Evolutionary conservation across 495 filamentous ascomycete genomes (phyloP).

Genomic region (Thermothielavioides terrestris): DNA sequence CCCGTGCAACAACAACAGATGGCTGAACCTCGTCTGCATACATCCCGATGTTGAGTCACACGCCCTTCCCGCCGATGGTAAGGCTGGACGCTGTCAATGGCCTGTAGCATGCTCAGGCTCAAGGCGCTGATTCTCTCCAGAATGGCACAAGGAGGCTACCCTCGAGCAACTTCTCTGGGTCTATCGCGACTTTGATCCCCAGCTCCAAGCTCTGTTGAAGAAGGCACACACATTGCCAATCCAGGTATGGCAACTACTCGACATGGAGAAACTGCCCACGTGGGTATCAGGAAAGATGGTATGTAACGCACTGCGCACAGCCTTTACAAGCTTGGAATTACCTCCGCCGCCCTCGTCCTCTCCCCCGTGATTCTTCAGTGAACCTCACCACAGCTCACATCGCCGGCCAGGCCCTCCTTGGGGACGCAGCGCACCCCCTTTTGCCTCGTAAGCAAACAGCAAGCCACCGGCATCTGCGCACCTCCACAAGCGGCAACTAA

Average conservation of each 20-base stretch:
- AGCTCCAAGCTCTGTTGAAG: conserved; percentile 34
- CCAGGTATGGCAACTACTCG: conserved; percentile 51
- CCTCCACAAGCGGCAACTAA: neutral
- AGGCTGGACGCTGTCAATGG: neutral
- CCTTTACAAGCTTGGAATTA: too few species aligned
- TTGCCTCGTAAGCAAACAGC: conserved; percentile 27
- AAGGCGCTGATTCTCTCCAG: conserved; percentile 8
- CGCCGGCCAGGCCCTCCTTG: conserved; percentile 49
- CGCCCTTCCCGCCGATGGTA: neutral
- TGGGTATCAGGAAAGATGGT: conserved; percentile 44
- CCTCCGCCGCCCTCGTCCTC: too few species aligned
- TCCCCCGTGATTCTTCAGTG: too few species aligned
- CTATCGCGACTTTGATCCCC: conserved; percentile 43
- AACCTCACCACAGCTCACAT: too few species aligned
- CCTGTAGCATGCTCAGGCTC: neutral
- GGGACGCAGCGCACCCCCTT: conserved; percentile 59
- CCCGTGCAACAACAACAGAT: conserved; percentile 44
- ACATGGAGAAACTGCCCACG: conserved; percentile 47
- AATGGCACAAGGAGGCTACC: conserved; percentile 41
- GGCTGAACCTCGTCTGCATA: conserved; percentile 54
- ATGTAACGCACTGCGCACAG: too few species aligned
- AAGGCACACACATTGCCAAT: conserved; percentile 43
- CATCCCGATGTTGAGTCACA: conserved; percentile 42
- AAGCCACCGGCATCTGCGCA: neutral
- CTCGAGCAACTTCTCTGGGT: conserved; percentile 41